These are phyloP conservation scores for Ganoderma boninense DNA, from an alignment of 1,284 basidiomycete species.

Conservation along the genomic window DNA sequence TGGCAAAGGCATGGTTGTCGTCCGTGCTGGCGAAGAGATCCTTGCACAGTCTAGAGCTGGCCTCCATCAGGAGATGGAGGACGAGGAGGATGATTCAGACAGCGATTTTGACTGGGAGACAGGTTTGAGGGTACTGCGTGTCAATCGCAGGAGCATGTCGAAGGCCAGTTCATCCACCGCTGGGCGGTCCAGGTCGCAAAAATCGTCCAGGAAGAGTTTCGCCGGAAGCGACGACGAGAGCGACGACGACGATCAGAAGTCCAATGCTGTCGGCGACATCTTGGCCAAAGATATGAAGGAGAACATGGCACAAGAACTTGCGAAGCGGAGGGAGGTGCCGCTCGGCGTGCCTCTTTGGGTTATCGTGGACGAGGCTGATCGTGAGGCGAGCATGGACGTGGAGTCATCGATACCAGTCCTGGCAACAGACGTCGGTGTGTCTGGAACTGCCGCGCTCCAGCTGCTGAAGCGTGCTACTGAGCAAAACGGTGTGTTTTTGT, in stretches of 20 bases:
- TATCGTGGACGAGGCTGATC: slow-evolving; percentile 14
- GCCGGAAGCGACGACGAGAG: slow-evolving; percentile 24
- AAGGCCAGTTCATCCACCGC: slow-evolving; percentile 1
- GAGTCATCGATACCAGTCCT: slow-evolving; percentile 24
- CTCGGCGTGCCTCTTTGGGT: slow-evolving; percentile 38
- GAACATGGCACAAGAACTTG: slow-evolving; percentile 37
- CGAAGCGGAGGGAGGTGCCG: slow-evolving; percentile 53
- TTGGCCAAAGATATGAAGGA: slow-evolving; percentile 46
- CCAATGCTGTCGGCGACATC: slow-evolving; percentile 52
- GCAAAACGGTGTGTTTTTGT: slow-evolving; percentile 47
- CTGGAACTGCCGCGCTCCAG: slow-evolving; percentile 24
- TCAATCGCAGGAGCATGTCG: slow-evolving; percentile 11
- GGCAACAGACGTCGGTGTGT: slow-evolving; percentile 13
- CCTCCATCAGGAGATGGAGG: slow-evolving; percentile 44
- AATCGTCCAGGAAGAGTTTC: neutral
- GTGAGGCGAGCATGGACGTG: slow-evolving; percentile 25
- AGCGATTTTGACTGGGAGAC: slow-evolving; percentile 24
- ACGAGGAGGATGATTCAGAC: slow-evolving; percentile 41
- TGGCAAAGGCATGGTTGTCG: slow-evolving; percentile 34
- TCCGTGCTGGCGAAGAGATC: slow-evolving; percentile 39
- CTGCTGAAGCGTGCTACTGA: slow-evolving; percentile 46
- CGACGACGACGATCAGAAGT: slow-evolving; percentile 38
- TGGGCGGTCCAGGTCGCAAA: neutral
- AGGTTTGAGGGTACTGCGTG: neutral
- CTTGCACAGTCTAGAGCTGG: slow-evolving; percentile 49